Evolutionary conservation across 208 protist species (phyloP).

Genomic region (Sergeia podlipaevii): DNA sequence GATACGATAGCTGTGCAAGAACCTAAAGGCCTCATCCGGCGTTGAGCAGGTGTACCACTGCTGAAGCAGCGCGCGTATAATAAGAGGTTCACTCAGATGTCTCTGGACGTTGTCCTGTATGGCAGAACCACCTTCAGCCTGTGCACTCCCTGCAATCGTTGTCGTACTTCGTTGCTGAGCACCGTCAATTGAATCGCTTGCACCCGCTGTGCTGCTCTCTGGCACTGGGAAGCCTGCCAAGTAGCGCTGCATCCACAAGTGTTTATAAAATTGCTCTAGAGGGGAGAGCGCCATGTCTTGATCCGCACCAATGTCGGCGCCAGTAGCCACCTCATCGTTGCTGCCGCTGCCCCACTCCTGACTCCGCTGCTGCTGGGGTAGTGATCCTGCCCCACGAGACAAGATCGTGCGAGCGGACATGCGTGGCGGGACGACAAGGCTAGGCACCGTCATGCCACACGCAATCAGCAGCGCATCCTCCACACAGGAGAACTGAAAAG

Average conservation of each 20-base stretch:
- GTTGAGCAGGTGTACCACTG: slow-evolving; percentile 57
- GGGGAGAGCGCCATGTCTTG: slow-evolving; percentile 43
- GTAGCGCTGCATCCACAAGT: slow-evolving; percentile 24
- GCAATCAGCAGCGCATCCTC: slow-evolving; percentile 74
- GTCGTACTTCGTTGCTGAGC: neutral
- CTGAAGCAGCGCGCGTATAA: slow-evolving; percentile 49
- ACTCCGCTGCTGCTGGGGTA: no score
- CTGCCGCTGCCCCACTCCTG: neutral
- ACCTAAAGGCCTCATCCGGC: slow-evolving; percentile 11
- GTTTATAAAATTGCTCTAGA: slow-evolving; percentile 24
- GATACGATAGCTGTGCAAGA: slow-evolving; percentile 21
- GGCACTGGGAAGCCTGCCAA: slow-evolving; percentile 18
- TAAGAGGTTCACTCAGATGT: slow-evolving; percentile 69
- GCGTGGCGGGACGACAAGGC: slow-evolving; percentile 39
- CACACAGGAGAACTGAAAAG: slow-evolving; percentile 56
- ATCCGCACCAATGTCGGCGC: neutral
- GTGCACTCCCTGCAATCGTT: slow-evolving; percentile 3
- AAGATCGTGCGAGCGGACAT: slow-evolving; percentile 12
- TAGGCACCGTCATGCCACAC: slow-evolving; percentile 69
- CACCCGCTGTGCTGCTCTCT: neutral
- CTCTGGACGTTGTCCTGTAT: slow-evolving; percentile 14
- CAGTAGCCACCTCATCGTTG: no score
- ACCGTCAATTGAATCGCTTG: neutral
- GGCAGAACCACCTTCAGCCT: neutral
- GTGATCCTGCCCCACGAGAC: neutral